phyloP scores from a whole-genome alignment of 305 asterid genomes.

The Caryopteris hybrid region DNA sequence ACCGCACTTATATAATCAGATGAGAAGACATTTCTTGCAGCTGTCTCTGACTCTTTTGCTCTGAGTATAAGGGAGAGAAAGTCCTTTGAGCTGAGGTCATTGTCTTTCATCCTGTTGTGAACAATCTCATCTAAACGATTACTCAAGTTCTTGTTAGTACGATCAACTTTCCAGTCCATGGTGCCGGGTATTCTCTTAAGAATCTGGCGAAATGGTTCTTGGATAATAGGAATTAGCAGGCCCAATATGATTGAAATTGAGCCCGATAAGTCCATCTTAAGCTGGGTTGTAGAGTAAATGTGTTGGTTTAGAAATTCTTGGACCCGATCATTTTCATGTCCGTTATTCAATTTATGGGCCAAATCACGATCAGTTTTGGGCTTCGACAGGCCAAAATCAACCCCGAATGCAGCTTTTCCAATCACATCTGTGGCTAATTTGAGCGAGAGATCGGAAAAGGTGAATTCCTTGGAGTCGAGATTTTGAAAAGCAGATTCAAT shows the following conservation, averaged over 20 bases:
- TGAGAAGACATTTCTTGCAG: slow-evolving; percentile 56
- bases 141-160: slow-evolving; percentile 52
- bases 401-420: slow-evolving; percentile 91
- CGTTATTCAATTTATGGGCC: not conserved
- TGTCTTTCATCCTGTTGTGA: slow-evolving; percentile 42
- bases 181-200: slow-evolving; percentile 84
- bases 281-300: slow-evolving; percentile 82
- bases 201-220: slow-evolving; percentile 85
- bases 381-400: slow-evolving; percentile 80
- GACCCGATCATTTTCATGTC: slow-evolving; percentile 35
- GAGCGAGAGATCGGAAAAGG: slow-evolving; percentile 76
- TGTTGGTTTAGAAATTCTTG: slow-evolving; percentile 81
- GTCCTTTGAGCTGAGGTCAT: slow-evolving; percentile 47
- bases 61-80: slow-evolving; percentile 69
- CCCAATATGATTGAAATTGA: slow-evolving; percentile 84
- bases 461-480: slow-evolving; percentile 53
- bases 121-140: slow-evolving; percentile 64
- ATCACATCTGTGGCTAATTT: slow-evolving; percentile 84
- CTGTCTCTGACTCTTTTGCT: slow-evolving; percentile 56
- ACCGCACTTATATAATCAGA: slow-evolving; percentile 77
- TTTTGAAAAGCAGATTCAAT: slow-evolving; percentile 55
- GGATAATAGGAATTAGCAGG: slow-evolving; percentile 65
- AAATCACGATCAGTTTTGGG: slow-evolving; percentile 27
- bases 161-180: slow-evolving; percentile 79
- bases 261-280: slow-evolving; percentile 96